Evolutionary conservation across 2,329 filamentous ascomycete species (phyloP).

Genomic region (Pseudocercospora eumusae): DNA sequence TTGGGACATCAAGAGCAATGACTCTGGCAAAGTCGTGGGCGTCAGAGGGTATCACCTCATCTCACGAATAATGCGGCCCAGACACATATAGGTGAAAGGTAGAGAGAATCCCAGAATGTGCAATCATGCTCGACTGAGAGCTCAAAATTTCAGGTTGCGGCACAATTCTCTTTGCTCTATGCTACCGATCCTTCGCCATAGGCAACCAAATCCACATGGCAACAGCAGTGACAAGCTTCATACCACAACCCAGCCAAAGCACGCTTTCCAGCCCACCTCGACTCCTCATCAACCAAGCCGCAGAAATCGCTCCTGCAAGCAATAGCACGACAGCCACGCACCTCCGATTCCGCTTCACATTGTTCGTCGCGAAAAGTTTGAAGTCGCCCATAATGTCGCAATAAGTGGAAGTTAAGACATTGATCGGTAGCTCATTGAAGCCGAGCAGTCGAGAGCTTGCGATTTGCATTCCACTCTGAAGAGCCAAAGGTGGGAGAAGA

Average conservation of each 20-base stretch:
- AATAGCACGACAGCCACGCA: conserved; percentile 50
- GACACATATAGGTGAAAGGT: background rate
- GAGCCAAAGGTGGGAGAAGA: conserved; percentile 51
- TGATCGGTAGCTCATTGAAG: conserved; percentile 57
- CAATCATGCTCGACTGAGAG: background rate
- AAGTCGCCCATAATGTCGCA: conserved; percentile 57
- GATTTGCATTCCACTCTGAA: conserved; percentile 58
- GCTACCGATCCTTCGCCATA: background rate
- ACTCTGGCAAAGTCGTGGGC: background rate
- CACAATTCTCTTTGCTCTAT: too few species aligned
- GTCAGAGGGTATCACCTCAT: background rate
- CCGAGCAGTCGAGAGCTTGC: conserved; percentile 53
- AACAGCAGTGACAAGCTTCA: conserved; percentile 44
- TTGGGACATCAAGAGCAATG: background rate
- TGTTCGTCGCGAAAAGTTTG: conserved; percentile 50
- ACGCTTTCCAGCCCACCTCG: conserved; percentile 45
- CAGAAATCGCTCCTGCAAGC: conserved; percentile 51
- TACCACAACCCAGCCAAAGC: conserved; percentile 50
- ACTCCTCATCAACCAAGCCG: conserved; percentile 53
- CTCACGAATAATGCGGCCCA: conserved; percentile 11
- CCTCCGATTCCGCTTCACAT: conserved; percentile 55
- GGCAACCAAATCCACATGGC: conserved; percentile 16
- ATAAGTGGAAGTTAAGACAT: conserved; percentile 58
- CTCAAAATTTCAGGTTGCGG: background rate
- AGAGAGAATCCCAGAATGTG: background rate